Base-by-base conservation (phyloP, 2,329 filamentous ascomycete genomes). In the Beauveria medogensis region DNA sequence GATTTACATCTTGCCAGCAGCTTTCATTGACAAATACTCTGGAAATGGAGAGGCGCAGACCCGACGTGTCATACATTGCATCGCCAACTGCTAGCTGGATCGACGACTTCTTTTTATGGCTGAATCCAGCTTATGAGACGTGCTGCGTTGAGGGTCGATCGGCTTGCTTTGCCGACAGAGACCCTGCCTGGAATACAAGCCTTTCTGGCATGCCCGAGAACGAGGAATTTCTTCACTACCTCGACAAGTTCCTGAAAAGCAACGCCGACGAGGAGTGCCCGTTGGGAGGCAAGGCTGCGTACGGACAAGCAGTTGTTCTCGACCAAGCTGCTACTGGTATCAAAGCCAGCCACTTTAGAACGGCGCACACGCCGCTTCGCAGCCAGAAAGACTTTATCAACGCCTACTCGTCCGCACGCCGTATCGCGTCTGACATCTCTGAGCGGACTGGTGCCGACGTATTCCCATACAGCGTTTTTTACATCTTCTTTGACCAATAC, bases 401-500 rank as follows among this genome's bases (percentile, higher is more conserved):
- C 30, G 91, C 94, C 0, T 97, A 97, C 72, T 86, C 88, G 5
- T 85, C 93, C 1, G 94, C 94, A 3, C 89, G 93, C 20, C 90
- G 94, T 63, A 96, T 99, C 64, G 87, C 93, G 0, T 77, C 85
- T 14, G 88, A 89, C 30, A 87, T 99, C 56, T 87, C 82, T 16
- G 75, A 82, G 58, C 80, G 82, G 56, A 92, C 92, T 5, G 83
- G 86, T 5, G 85, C 90, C 24, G 87, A 94, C 26, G 87, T 99
- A 3, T 99, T 99, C 80, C 91, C 94, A 0, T 99, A 99, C 77
- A 95, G 91, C 67, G 88, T 97, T 63, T 96, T 96, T 73, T 99
- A 99, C 78, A 92, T 99, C 72, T 99, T 97, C 82, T 99, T 99
- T 72, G 94, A 99, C 71, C 94, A 97, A 72, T 99, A 99, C 70